Conservation (phyloP, 441 rosid genomes). For the Erodium texanum region DNA sequence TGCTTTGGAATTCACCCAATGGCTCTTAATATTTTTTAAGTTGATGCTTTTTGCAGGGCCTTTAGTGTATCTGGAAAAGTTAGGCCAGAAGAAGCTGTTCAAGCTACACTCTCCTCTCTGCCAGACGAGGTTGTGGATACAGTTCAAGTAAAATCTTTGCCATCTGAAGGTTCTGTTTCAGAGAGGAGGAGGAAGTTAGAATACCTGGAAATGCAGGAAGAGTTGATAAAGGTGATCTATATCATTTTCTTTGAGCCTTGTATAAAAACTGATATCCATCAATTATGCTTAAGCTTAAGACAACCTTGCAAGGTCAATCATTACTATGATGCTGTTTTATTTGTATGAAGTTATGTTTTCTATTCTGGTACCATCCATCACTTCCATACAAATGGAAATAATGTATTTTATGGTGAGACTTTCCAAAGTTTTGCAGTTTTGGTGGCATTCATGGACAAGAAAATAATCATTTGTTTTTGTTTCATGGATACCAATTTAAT, state of each 20-base stretch:
- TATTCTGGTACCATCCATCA: not conserved
- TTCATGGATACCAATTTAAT: not conserved
- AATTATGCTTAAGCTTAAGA: not conserved
- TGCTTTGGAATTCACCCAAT: constrained; percentile 10
- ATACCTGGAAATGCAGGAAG: constrained; percentile 71
- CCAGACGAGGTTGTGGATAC: constrained; percentile 74
- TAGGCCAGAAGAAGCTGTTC: constrained; percentile 73
- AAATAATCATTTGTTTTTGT: not conserved
- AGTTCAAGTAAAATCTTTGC: constrained; percentile 56
- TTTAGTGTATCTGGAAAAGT: constrained; percentile 62
- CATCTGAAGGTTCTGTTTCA: constrained; percentile 62
- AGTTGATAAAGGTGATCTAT: constrained; percentile 47
- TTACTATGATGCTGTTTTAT: not conserved
- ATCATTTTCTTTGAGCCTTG: not conserved
- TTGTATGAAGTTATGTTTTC: not conserved
- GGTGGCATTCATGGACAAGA: not conserved
- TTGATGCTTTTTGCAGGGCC: constrained; percentile 31
- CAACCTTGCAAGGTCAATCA: not conserved
- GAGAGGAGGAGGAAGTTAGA: constrained; percentile 68
- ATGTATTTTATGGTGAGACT: not conserved
- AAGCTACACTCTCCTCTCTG: constrained; percentile 65
- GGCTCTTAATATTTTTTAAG: constrained; percentile 7
- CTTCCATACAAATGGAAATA: not conserved
- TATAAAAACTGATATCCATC: not conserved
- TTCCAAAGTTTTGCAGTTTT: not conserved